These are phyloP conservation scores for Monascus purpureus DNA, from an alignment of 495 filamentous ascomycete species.

Conservation along the genomic window DNA sequence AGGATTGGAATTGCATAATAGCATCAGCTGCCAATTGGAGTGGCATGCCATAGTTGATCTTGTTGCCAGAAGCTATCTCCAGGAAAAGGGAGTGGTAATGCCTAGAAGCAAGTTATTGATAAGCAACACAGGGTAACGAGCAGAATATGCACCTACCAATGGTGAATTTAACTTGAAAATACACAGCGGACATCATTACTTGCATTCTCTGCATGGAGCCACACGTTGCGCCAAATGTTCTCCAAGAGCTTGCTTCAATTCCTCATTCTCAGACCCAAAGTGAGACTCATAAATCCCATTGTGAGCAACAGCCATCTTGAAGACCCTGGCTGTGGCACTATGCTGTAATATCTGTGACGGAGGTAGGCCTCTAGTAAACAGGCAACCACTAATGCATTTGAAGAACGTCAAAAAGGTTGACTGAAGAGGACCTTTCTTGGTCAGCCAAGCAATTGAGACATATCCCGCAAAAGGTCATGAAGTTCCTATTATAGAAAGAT, in stretches of 20 bases:
- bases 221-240: not conserved
- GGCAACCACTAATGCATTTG: not conserved
- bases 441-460: not conserved
- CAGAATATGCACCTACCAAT: not conserved
- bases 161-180: not conserved
- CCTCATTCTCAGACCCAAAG: not conserved
- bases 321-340: not conserved
- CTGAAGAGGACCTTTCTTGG: not conserved
- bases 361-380: not conserved
- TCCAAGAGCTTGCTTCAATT: not conserved
- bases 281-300: not conserved
- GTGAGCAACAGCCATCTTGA: not conserved
- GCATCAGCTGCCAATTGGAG: slow-evolving; percentile 4
- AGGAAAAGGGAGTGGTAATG: not conserved
- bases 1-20: slow-evolving; percentile 7
- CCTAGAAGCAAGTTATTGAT: not conserved
- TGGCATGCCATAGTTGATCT: not conserved
- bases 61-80: not conserved
- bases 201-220: not conserved
- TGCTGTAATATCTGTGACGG: not conserved
- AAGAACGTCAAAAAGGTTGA: not conserved
- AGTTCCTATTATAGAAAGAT: not conserved
- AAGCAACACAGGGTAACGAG: not conserved
- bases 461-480: not conserved
- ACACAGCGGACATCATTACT: not conserved